These are phyloP conservation scores for Glycine tomentella DNA, from an alignment of 306 rosid genomes.

Conservation along the genomic window DNA sequence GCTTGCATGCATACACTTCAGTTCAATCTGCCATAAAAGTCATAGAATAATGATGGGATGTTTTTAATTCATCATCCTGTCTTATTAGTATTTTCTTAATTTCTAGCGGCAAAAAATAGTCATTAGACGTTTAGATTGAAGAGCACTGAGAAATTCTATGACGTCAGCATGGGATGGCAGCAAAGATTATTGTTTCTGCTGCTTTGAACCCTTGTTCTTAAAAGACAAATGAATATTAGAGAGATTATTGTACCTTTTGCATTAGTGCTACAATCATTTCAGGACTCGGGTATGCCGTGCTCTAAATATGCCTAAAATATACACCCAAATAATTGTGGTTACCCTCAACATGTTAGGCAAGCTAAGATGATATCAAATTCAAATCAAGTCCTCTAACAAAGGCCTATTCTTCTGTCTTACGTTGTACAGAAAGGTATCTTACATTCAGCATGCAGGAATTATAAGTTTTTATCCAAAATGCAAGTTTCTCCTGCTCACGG, in stretches of 20 bases:
- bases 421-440: constrained; percentile 41
- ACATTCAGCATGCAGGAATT: constrained; percentile 87
- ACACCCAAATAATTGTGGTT: constrained; percentile 24
- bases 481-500: constrained; percentile 62
- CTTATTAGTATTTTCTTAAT: not conserved
- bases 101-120: not conserved
- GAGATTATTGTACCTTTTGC: constrained; percentile 68
- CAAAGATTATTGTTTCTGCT: not conserved
- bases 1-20: not conserved
- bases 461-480: constrained; percentile 57
- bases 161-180: constrained; percentile 2
- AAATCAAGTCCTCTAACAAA: not conserved
- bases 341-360: not conserved
- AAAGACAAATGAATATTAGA: not conserved
- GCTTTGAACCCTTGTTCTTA: not conserved
- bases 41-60: not conserved
- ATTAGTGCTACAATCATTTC: constrained; percentile 61
- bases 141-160: not conserved
- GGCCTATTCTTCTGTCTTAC: not conserved
- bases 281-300: constrained; percentile 63
- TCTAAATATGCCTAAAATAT: constrained; percentile 67
- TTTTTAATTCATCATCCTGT: not conserved
- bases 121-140: not conserved
- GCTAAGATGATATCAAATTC: constrained; percentile 8
- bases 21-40: not conserved